phyloP scores from a whole-genome alignment of 805 yeast genomes.

The Nakazawaea sp. region DNA sequence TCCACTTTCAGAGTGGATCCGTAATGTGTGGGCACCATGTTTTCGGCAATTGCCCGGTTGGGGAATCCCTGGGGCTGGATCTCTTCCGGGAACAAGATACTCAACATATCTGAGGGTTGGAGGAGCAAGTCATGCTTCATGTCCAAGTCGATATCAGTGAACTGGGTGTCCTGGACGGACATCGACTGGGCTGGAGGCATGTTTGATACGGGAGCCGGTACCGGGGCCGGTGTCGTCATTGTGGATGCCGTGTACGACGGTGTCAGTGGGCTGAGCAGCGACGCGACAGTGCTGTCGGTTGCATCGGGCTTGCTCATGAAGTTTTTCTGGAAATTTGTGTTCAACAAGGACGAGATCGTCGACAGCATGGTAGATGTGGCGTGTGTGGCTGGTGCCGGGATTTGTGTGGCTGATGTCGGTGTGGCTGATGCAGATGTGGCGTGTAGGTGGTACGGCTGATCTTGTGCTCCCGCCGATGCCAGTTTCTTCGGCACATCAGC shows the following conservation, averaged over 20 bases:
- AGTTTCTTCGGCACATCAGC: no score
- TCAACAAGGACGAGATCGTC: background rate
- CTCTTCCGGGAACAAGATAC: conserved; percentile 6
- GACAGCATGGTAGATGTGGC: background rate
- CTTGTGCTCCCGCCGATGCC: no score
- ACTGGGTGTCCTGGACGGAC: no score
- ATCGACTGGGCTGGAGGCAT: no score
- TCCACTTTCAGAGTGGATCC: conserved; percentile 3
- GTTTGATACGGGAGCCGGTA: no score
- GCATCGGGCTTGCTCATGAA: background rate
- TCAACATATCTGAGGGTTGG: conserved; percentile 9
- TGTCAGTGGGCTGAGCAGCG: background rate
- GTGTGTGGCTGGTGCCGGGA: background rate
- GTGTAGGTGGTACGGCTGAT: no score
- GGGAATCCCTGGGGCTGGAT: background rate
- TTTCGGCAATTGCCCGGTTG: conserved; percentile 1
- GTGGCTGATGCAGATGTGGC: background rate
- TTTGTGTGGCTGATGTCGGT: background rate
- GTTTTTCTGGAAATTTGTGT: conserved; percentile 1
- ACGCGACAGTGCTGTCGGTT: background rate
- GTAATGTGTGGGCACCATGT: no score
- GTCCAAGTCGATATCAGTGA: no score
- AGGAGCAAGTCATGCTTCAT: no score
- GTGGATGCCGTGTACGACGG: no score
- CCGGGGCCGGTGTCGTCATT: no score